Conservation (phyloP, 192 early-diverging fungal species). For the Backusella liffmaniae region DNA sequence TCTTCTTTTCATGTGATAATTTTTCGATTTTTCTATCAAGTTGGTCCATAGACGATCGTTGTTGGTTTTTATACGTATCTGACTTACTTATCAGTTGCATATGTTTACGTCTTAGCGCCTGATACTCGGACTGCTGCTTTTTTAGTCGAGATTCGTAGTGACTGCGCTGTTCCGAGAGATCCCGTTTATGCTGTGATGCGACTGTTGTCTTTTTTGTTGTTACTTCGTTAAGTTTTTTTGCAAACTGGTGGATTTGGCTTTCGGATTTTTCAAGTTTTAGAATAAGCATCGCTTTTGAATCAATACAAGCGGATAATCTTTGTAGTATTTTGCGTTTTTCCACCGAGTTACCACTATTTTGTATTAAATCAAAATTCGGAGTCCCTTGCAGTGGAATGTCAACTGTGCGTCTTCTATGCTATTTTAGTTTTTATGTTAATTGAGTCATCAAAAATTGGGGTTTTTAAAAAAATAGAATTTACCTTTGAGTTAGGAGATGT, state of each 20-base stretch:
- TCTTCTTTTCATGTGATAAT: conserved; percentile 29
- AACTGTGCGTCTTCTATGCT: conserved; percentile 11
- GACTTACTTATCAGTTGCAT: conserved; percentile 17
- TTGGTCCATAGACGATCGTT: conserved; percentile 8
- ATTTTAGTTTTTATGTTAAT: not conserved
- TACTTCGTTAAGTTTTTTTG: not conserved
- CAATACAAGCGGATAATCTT: not conserved
- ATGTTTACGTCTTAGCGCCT: conserved; percentile 18
- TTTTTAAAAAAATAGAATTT: not conserved
- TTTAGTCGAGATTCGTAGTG: conserved; percentile 18
- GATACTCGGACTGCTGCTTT: conserved; percentile 18
- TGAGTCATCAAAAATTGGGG: not conserved
- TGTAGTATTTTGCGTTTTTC: conserved; percentile 1
- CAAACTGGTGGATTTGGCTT: not conserved
- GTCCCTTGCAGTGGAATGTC: not conserved
- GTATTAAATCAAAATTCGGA: not conserved
- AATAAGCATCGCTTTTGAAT: not conserved
- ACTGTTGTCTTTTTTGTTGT: conserved; percentile 5
- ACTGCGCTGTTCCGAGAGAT: not conserved
- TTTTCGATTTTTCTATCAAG: conserved; percentile 12
- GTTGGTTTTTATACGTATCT: conserved; percentile 2
- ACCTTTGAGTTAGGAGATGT: not conserved
- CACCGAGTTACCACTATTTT: not conserved
- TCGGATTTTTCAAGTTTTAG: conserved; percentile 13
- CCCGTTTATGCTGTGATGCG: conserved; percentile 12